Conservation (phyloP, 257 asterid species). For the Euphrasia confusa region DNA sequence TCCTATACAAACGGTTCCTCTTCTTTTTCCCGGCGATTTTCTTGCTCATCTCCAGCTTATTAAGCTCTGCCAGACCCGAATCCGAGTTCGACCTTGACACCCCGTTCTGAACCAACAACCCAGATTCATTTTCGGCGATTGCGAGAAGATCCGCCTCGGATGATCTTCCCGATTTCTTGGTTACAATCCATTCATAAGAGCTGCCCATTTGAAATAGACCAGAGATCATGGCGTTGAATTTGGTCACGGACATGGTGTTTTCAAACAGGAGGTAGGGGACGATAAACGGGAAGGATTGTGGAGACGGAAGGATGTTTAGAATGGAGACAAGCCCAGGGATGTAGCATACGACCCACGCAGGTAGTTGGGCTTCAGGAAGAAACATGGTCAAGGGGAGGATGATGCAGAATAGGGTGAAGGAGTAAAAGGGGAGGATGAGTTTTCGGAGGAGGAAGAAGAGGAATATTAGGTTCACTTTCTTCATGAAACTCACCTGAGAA, state of each 20-base stretch:
- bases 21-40: slow-evolving; percentile 34
- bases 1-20: slow-evolving; percentile 68
- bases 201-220: slow-evolving; percentile 46
- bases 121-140: slow-evolving; percentile 47
- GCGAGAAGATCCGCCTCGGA: slow-evolving; percentile 73
- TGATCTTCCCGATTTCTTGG: slow-evolving; percentile 75
- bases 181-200: slow-evolving; percentile 46
- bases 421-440: slow-evolving; percentile 47
- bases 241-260: slow-evolving; percentile 47
- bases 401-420: slow-evolving; percentile 46
- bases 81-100: slow-evolving; percentile 58
- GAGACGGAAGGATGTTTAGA: slow-evolving; percentile 39
- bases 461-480: slow-evolving; percentile 44
- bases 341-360: slow-evolving; percentile 43
- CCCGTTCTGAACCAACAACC: slow-evolving; percentile 34
- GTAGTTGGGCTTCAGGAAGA: slow-evolving; percentile 45
- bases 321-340: slow-evolving; percentile 40
- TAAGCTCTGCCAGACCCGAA: slow-evolving; percentile 63
- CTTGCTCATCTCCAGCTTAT: slow-evolving; percentile 49
- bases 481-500: slow-evolving; percentile 28
- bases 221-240: slow-evolving; percentile 46
- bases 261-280: slow-evolving; percentile 46
- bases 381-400: slow-evolving; percentile 46
- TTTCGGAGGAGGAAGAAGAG: slow-evolving; percentile 44
- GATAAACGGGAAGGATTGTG: slow-evolving; percentile 42